Base-by-base conservation (phyloP, 2,329 filamentous ascomycete genomes). In the Pseudopithomyces maydicus region DNA sequence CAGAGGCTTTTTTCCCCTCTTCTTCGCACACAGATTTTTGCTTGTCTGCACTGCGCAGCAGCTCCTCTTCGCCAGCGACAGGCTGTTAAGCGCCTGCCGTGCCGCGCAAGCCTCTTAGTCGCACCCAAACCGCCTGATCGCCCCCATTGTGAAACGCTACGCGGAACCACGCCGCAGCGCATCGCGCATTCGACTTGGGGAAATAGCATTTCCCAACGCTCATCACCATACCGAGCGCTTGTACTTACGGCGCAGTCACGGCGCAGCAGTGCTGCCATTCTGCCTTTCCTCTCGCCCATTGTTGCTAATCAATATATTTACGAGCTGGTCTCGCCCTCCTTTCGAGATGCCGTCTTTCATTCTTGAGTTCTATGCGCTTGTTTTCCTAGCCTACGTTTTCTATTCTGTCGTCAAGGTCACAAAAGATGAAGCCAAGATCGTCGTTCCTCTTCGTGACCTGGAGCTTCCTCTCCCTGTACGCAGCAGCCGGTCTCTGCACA, bases 301-400 rank as follows among this genome's bases (percentile, higher is more conserved):
- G 7, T 51, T 23, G 32, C 23, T 51, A n/a, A 15, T 33, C 26
- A 22, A 33, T 51, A 51, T 51, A 51, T 51, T 19, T 42, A 42
- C 48, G 48, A 51, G 48, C 48, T 35, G 48, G 48, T 12, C 48
- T 51, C 48, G 48, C 48, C 17, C n/a, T 43, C 38, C 38, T 35
- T 43, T 35, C 38, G 22, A 33, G 22, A 51, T 51, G 48, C 33
- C 29, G 11, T 41, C 36, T 17, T 45, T 57, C 43, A 23, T 51
- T 32, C 38, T 57, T 10, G 44, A 57, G 15, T 57, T 57, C 44
- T 57, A 57, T 38, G 55, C 55, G 12, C 44, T 57, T 39, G 38
- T 52, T 6, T 57, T 57, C 15, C 20, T 57, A 44, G 49, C 50
- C 22, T 57, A 57, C 20, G 20, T 53, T 49, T 47, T 57, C 22